Base-by-base conservation (phyloP, 495 filamentous ascomycete species). In the Penicillium subrubescens region DNA sequence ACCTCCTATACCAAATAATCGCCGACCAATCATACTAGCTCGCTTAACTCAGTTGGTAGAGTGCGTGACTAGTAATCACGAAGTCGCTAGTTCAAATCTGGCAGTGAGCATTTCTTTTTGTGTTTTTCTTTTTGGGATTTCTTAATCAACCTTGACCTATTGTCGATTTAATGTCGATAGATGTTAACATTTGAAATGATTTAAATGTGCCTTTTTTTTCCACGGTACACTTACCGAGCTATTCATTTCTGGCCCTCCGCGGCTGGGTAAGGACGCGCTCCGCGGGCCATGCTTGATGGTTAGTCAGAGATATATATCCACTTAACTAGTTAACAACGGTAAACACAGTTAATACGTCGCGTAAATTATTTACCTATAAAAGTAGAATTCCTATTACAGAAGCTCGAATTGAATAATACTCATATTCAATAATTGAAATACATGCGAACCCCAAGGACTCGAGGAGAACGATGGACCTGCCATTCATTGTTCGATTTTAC, bases 81-180 rank as follows among this genome's bases (percentile, higher is more conserved):
- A 54, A 23, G 51, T 54, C 51, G 51, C 51, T 54, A 54, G 51
- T 54, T 54, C 51, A 54, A 54, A 54, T 54, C 51, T 54, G 51
- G 51, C 51, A 54, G 51, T 54, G 51, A 54, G 51, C 51, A 54
- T 54, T 54, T 54, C 29, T 54, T 53, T 29, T 29, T 31, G 25
- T 31, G 6, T 34, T 29, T 54, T 19, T 34, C 3, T 23, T 29
- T 25, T 15, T 12, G 12, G 17, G 8, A 50, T n/a, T 50, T 21
- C 23, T 19, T 0, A 19, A 50, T 1, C 44, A 21, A 25, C 17
- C 44, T 33, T 7, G 31, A 33, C 5, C 31, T 33, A 33, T 33
- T 6, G 31, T 33, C 31, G 7, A 33, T 33, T 33, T 33, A 33
- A 33, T 33, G 5, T 33, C 31, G 31, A 33, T 8, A 7, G 8